Base-by-base conservation (phyloP, 2,329 filamentous ascomycete species). In the Aureobasidium zeae region DNA sequence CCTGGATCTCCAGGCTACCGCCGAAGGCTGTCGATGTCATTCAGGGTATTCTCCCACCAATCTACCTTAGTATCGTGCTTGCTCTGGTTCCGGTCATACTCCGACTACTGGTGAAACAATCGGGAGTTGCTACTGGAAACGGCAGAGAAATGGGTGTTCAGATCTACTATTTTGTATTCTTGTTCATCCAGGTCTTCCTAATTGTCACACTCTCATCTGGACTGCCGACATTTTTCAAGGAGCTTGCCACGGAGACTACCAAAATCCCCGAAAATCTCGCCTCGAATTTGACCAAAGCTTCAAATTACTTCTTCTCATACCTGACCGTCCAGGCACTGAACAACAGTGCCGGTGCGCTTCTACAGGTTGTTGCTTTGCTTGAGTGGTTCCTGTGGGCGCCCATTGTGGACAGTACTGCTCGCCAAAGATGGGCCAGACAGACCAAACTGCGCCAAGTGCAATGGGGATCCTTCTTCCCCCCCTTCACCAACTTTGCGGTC, bases 261-360 rank as follows among this genome's bases (percentile, higher is more conserved):
- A 72, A 72, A 26, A 76, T 93, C 46, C 77, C 91, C 0, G 62
- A 76, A 13, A 71, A 83, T 0, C 67, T 98, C 20, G 89, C 89
- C 0, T 61, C 70, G 9, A 91, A 88, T 48, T 68, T 98, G 4
- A 91, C 91, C 2, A 83, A 78, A 53, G 82, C 88, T 0, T 83
- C 86, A 53, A 94, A 95, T 59, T 98, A 96, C 63, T 98, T 96
- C 69, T 96, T 95, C 71, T 89, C 86, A 1, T 98, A 98, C 73
- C 88, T 98, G 79, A 82, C 95, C 58, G 79, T 98, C 8, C 91
- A 96, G 57, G 86, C 88, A 0, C 72, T 96, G 54, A 87, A 86
- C 50, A 87, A 86, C 50, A 94, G 87, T 61, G 89, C 89, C 1
- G 87, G 84, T 61, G 89, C 86, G 1, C 69, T 96, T 3, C 69